Base-by-base conservation (phyloP, 306 rosid species). In the Quercus parvula region DNA sequence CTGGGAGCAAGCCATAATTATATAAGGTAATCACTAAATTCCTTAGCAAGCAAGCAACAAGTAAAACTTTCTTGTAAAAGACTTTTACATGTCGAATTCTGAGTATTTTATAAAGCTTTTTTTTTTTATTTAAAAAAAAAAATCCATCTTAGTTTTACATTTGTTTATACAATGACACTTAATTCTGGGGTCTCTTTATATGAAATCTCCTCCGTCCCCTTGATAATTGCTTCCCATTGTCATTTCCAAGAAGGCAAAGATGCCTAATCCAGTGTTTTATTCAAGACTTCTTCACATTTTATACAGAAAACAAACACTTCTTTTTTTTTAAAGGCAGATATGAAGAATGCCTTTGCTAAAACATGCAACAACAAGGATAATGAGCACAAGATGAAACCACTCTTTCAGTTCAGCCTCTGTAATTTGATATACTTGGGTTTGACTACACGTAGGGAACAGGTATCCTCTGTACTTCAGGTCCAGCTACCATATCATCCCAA, bases 401-500 rank as follows among this genome's bases (percentile, higher is more conserved):
- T 71, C 64, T 77, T 70, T 76, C 35, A 59, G 79, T 70, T 77
- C 44, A 59, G 75, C 66, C 77, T 73, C 63, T 22, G n/a, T 79
- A 28, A 44, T 56, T 61, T 80, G 78, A 78, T 52, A 31, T 30
- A 56, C 19, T 77, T 75, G 71, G 2, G 77, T 56, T 79, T 75
- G 77, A 33, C 75, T 78, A 22, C 20, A 81, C 73, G 51, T 88
- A 90, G 10, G 94, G 87, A 76, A 90, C 90, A 18, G 79, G 86
- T 30, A 82, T 76, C 83, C 96, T 95, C 73, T 84, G 88, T 30
- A 83, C 81, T 73, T 80, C 89, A 4, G 94, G 85, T 30, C 98
- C 99, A 4, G 90, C 85, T 41, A 84, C 86, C 99, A 95, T 92
- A 77, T 95, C 96, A 17, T 89, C 81, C 96, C 98, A 91, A 67